phyloP scores from a whole-genome alignment of 345 rosid genomes.

The Atalantia buxifolia region DNA sequence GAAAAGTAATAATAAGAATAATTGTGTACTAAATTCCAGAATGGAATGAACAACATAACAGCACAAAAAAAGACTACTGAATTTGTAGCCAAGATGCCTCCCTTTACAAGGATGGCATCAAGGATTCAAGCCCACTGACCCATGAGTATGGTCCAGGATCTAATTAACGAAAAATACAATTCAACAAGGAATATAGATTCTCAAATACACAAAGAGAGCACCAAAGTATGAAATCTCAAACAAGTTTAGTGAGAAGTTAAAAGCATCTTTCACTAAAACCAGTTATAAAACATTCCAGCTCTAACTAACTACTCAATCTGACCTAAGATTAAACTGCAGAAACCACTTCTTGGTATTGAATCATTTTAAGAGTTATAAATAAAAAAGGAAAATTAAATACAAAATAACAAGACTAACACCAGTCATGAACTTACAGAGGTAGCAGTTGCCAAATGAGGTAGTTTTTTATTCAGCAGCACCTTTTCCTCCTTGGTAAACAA shows the following conservation, averaged over 20 bases:
- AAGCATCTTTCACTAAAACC: background rate
- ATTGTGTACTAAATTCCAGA: background rate
- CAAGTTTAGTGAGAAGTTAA: background rate
- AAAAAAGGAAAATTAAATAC: background rate
- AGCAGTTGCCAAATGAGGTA: slow-evolving; percentile 63
- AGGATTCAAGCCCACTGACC: background rate
- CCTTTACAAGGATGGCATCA: background rate
- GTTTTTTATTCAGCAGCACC: slow-evolving; percentile 60
- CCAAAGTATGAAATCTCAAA: background rate
- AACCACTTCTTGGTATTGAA: background rate
- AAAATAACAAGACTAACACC: background rate
- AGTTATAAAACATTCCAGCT: background rate
- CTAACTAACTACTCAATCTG: background rate
- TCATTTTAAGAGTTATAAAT: background rate
- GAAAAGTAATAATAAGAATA: background rate
- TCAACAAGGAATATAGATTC: background rate
- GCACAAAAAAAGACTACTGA: background rate
- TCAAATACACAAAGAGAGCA: background rate
- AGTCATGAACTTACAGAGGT: slow-evolving; percentile 63
- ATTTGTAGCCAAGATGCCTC: background rate
- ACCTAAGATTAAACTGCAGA: background rate
- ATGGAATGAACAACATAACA: background rate
- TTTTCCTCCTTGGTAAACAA: slow-evolving; percentile 82
- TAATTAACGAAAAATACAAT: background rate
- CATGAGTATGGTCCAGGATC: background rate